Base-by-base conservation (phyloP, 345 rosid species). In the Murraya paniculata region DNA sequence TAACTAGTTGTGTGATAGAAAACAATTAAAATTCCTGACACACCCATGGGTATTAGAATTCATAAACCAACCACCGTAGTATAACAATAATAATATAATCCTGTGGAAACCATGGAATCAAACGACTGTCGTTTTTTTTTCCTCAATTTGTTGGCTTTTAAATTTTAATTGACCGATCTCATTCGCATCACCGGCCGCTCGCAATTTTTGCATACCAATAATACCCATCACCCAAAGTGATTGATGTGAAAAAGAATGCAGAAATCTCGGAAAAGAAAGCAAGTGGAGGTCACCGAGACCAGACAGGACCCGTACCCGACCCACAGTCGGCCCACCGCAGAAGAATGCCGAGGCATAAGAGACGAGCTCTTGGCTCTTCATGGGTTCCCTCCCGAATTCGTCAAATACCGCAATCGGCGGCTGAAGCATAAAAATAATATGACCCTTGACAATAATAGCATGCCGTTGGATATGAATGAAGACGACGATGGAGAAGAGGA, bases 341-440 rank as follows among this genome's bases (percentile, higher is more conserved):
- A 84, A 35, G 93, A 89, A 74, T 89, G 93, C 83, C 66, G 79
- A 35, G 82, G 84, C 83, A 77, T 88, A 4, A 84, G 91, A 53
- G 91, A 91, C 86, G 82, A 83, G 39, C 91, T 89, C 69, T 62
- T 87, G 82, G 79, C 87, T 73, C 74, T 83, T 66, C 90, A 91
- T n/a, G 93, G 90, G 56, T 88, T 89, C 86, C 92, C 92, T 36
- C 79, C n/a, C 61, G 82, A 89, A 68, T 89, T 89, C 75, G 81
- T 83, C 81, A 86, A 83, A 80, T 91, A 92, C 82, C 93, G 96
- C 71, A 53, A 78, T 27, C 88, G 66, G 72, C 88, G 98, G 80
- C 88, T 73, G 57, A 75, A 67, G 45, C 74, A 48, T 73, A 70
- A 70, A 11, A 41, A 48, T 73, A 70, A 70, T 45, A 41, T 11